Percentiles rank a stretch among this genome's conserved stretches.
Conservation (phyloP, 768 basidiomycete species). For the Tricholomella constricta region DNA sequence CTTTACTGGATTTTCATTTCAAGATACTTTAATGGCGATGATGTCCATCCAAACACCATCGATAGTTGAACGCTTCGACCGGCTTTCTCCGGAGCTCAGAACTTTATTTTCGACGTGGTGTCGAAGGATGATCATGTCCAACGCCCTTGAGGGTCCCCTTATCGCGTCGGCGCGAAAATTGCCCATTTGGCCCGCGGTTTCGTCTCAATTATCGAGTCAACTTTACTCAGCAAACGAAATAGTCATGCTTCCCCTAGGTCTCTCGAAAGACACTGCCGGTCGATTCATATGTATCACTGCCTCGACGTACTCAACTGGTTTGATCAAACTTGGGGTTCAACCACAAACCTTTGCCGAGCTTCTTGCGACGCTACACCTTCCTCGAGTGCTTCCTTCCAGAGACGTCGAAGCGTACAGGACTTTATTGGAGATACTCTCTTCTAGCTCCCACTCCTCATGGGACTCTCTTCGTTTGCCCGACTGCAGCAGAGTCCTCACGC, state of each 20-base stretch:
- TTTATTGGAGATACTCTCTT: constrained; percentile 1
- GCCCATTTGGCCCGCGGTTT: constrained; percentile 32
- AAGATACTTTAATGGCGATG: constrained; percentile 19
- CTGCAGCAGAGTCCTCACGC: constrained; percentile 21
- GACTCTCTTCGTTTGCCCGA: constrained; percentile 36
- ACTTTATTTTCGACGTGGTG: constrained; percentile 34
- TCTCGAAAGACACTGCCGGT: constrained; percentile 7
- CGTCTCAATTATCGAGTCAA: constrained; percentile 2
- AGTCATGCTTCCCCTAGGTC: constrained; percentile 22
- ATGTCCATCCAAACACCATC: not conserved
- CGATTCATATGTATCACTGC: constrained; percentile 6
- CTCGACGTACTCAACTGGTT: not conserved
- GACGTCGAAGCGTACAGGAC: constrained; percentile 1
- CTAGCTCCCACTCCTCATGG: not conserved
- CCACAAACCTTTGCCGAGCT: not conserved
- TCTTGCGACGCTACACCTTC: constrained; percentile 7
- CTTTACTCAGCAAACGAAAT: constrained; percentile 19
- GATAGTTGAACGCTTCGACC: constrained; percentile 9
- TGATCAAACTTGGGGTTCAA: not conserved
- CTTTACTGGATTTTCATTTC: constrained; percentile 14
- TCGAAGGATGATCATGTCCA: constrained; percentile 16
- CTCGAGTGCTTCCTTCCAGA: constrained; percentile 1
- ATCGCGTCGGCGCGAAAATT: constrained; percentile 26
- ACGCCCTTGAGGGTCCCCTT: constrained; percentile 5
- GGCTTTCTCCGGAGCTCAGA: constrained; percentile 15